These are phyloP conservation scores for Cyclotella sp. DNA, from an alignment of 108 stramenopile genomes.

Conservation along the genomic window DNA sequence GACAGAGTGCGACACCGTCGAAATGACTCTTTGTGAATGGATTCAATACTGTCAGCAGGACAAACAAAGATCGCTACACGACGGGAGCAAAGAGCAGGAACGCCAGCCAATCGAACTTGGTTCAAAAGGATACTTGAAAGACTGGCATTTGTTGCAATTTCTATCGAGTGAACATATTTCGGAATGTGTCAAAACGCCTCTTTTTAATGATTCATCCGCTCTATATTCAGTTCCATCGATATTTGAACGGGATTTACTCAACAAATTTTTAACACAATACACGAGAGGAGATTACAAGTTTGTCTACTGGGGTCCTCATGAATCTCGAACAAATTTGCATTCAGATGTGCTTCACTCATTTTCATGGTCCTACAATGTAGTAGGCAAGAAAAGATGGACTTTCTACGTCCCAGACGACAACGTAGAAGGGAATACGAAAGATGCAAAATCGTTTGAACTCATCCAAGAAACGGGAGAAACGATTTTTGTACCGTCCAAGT, in stretches of 20 bases:
- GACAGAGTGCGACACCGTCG: slow-evolving; percentile 64
- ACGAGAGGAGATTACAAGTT: slow-evolving; percentile 82
- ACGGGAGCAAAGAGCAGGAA: not conserved
- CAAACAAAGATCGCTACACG: not conserved
- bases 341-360: slow-evolving; percentile 88
- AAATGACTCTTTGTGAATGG: slow-evolving; percentile 61
- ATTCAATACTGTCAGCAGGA: slow-evolving; percentile 29
- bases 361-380: slow-evolving; percentile 89
- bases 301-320: slow-evolving; percentile 84
- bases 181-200: not conserved
- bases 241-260: slow-evolving; percentile 68
- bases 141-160: slow-evolving; percentile 75
- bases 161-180: slow-evolving; percentile 28
- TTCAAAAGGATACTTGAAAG: slow-evolving; percentile 69
- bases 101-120: not conserved
- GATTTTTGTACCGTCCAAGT: slow-evolving; percentile 84
- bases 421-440: not conserved
- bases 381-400: slow-evolving; percentile 84
- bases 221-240: slow-evolving; percentile 62
- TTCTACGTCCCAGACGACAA: slow-evolving; percentile 53
- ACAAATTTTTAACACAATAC: slow-evolving; percentile 57
- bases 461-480: slow-evolving; percentile 75
- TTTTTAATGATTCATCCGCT: not conserved
- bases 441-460: slow-evolving; percentile 38
- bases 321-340: slow-evolving; percentile 71